Evolutionary conservation across 495 filamentous ascomycete genomes (phyloP).

Genomic region (Usnea hakonensis): DNA sequence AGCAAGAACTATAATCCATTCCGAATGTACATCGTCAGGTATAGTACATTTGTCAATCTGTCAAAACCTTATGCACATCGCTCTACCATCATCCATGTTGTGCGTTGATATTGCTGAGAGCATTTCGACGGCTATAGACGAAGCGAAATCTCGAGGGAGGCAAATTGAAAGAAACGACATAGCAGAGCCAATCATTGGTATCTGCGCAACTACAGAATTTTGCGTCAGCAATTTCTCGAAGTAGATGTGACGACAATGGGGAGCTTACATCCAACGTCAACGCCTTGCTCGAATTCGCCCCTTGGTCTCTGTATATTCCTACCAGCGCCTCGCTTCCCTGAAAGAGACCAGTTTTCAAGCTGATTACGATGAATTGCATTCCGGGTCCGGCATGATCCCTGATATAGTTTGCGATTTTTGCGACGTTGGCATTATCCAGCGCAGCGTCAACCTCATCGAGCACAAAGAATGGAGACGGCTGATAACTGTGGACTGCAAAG

Average conservation of each 20-base stretch:
- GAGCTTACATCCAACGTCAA: constrained; percentile 89
- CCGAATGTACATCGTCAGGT: neutral
- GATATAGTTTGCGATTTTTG: constrained; percentile 92
- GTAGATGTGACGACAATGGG: neutral
- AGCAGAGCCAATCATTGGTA: constrained; percentile 17
- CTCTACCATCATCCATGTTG: neutral
- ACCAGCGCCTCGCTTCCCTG: constrained; percentile 90
- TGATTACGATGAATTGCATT: constrained; percentile 99
- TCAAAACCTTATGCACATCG: neutral
- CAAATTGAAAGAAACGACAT: neutral
- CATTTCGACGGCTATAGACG: neutral
- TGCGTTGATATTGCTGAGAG: neutral
- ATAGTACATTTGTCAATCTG: neutral
- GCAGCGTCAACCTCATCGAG: constrained; percentile 97
- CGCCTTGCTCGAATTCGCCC: constrained; percentile 76
- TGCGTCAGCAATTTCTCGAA: constrained; percentile 1
- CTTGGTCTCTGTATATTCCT: constrained; percentile 91
- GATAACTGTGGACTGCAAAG: constrained; percentile 92
- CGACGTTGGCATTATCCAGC: constrained; percentile 92
- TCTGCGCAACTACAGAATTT: constrained; percentile 18
- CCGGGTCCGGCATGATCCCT: constrained; percentile 87
- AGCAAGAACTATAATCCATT: neutral
- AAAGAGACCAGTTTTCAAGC: constrained; percentile 87
- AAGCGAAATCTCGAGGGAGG: neutral
- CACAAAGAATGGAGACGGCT: constrained; percentile 94